Evolutionary conservation across 2,329 filamentous ascomycete genomes (phyloP).

Genomic region (Pyricularia sp.): DNA sequence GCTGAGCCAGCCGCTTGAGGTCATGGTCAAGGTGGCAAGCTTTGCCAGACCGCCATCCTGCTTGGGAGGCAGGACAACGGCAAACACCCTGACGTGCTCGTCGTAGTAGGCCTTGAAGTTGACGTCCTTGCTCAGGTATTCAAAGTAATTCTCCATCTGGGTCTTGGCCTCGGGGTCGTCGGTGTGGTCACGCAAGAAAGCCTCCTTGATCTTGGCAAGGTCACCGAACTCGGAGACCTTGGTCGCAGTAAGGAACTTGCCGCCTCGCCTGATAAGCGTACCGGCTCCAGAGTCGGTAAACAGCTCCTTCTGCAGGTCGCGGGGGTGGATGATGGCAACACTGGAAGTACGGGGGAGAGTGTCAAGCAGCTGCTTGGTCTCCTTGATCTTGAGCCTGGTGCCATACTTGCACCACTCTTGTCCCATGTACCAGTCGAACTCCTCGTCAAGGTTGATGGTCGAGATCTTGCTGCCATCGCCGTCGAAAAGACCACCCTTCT

Average conservation of each 20-base stretch:
- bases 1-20: conserved; percentile 87
- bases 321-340: conserved; percentile 95
- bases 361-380: conserved; percentile 89
- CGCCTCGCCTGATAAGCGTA: conserved; percentile 83
- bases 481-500: conserved; percentile 94
- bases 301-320: conserved; percentile 89
- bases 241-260: conserved; percentile 71
- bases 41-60: conserved; percentile 64
- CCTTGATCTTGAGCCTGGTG: conserved; percentile 91
- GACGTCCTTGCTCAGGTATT: conserved; percentile 58
- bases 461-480: conserved; percentile 93
- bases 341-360: conserved; percentile 85
- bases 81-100: conserved; percentile 85
- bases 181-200: conserved; percentile 64
- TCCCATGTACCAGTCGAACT: conserved; percentile 86
- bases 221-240: conserved; percentile 69
- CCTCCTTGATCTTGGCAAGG: conserved; percentile 67
- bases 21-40: conserved; percentile 84
- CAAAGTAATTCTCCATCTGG: conserved; percentile 79
- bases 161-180: conserved; percentile 73
- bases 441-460: conserved; percentile 93
- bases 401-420: conserved; percentile 94
- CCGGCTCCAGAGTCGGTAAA: conserved; percentile 95
- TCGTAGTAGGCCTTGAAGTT: conserved; percentile 93
- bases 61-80: conserved; percentile 71